Evolutionary conservation across 1,139 yeast species (phyloP), one percentile per base, ranked within the genome.

Genomic region (Kurtzmaniella quercitrusa): DNA sequence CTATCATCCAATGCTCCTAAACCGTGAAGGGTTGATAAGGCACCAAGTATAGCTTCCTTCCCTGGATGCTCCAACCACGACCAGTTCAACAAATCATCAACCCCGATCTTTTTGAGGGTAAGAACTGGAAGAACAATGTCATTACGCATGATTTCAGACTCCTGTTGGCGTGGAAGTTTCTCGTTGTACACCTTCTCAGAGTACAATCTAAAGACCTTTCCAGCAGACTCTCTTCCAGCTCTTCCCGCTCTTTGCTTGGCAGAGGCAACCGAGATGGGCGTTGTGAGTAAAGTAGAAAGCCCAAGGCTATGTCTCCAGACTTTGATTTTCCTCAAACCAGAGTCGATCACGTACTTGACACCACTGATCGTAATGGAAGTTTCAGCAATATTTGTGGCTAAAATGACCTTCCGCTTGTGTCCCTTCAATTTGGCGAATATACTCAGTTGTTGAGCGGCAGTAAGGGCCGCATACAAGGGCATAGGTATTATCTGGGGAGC

Each of bases 161-260:
- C 98, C 14, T 95, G 93, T 57, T 89, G 94, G 44, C 72, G 69
- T 0, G 87, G 83, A 38, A 94, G 66, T 45, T 74, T 70, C 15
- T 61, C 52, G 3, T 51, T 43, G 55, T 79, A 93, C 40, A 86
- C 83, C 2, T 66, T 60, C 56, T 91, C 98, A 45, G 86, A 82
- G 60, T 85, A 94, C 34, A 93, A 66, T 48, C 98, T 70, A 62
- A 76, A 93, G 36, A 95, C 90, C 61, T 91, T 93, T 42, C 99
- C 99, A 3, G 64, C 61, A 37, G 86, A 81, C 67, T 93, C 98
- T 79, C 99, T 88, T 52, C 99, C 99, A 23, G 98, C 98, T 75
- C 99, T 87, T 62, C 99, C 99, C 46, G 94, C 84, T 65, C 99
- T 75, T 68, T 93, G 99, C 38, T 85, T 79, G 0, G 98, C 98